phyloP scores from a whole-genome alignment of 2,329 filamentous ascomycete genomes.

The Chrysosporium keratinophilum region DNA sequence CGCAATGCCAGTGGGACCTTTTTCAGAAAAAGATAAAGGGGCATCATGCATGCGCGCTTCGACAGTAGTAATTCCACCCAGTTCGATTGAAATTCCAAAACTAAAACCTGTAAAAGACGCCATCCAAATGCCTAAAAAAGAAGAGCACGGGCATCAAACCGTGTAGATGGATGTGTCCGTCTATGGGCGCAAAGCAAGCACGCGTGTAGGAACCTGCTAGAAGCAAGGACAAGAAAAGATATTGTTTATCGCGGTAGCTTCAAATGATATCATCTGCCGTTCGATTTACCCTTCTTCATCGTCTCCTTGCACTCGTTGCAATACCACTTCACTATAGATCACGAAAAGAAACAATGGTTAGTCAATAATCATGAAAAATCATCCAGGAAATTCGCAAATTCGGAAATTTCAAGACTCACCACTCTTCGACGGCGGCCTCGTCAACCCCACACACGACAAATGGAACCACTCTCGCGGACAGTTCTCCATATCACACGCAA shows the following conservation, averaged over 20 bases:
- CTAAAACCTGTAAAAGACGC: neutral
- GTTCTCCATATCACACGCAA: conserved; percentile 63
- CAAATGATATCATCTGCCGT: conserved; percentile 10
- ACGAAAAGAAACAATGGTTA: neutral
- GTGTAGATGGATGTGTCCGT: no score
- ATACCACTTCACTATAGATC: conserved; percentile 66
- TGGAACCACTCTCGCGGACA: conserved; percentile 77
- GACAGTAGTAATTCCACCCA: neutral
- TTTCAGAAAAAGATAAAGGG: neutral
- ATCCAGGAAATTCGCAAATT: no score
- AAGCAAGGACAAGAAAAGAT: no score
- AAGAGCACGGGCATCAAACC: neutral
- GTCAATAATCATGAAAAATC: conserved; percentile 9
- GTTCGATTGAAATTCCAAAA: neutral
- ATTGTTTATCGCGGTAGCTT: no score
- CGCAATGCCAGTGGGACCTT: neutral
- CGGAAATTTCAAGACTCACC: no score
- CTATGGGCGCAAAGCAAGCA: no score
- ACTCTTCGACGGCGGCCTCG: conserved; percentile 65
- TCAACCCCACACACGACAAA: conserved; percentile 68
- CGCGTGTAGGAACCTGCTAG: no score
- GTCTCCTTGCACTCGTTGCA: conserved; percentile 67
- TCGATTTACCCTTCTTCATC: conserved; percentile 34
- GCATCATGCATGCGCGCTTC: neutral
- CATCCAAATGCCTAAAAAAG: neutral